Base-by-base conservation (phyloP, 164 flowering plant genomes). In the Liriodendron chinense region DNA sequence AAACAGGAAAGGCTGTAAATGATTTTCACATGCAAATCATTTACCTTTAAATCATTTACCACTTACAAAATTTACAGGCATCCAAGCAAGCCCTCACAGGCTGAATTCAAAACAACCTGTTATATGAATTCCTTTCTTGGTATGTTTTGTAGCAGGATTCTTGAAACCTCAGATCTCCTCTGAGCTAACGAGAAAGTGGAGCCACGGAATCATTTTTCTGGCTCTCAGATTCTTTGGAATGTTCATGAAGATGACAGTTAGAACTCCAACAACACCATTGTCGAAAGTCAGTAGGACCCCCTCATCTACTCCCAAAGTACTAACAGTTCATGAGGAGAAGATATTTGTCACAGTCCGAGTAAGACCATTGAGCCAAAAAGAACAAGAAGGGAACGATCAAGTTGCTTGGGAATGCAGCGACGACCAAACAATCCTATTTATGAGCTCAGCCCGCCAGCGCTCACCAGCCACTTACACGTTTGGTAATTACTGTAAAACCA, bases 361-460 rank as follows among this genome's bases (percentile, higher is more conserved):
- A 64, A 85, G 99, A 80, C 99, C 99, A 56, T 65, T 96, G 63
- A 94, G 85, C 78, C 89, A 86, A 75, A 89, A 82, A 73, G 99
- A 96, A 76, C 92, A 84, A 61, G 48, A 77, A 21, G 82, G 89
- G 0, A 91, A 86, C 77, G 99, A 96, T 74, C 94, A 90, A 81
- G 89, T 89, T 9, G 95, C 97, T 10, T 96, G 99, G 98, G 98
- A 96, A 18, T 96, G 99, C 80, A 61, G 85, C 18, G 98, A 94
- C 82, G 97, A 91, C 67, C 87, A 89, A 61, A 92, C 91, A 0
- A 89, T 96, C 73, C 84, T 89, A 25, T 83, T 73, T 75, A 94
- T 87, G 74, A 79, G 80, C 2, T 66, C 89, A 96, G 18, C 98
- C 97, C 24, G 68, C 83, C 70, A 75, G 80, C 67, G 89, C 86